phyloP scores from a whole-genome alignment of 139 green algal species.

The Chlamydomonas sp. region DNA sequence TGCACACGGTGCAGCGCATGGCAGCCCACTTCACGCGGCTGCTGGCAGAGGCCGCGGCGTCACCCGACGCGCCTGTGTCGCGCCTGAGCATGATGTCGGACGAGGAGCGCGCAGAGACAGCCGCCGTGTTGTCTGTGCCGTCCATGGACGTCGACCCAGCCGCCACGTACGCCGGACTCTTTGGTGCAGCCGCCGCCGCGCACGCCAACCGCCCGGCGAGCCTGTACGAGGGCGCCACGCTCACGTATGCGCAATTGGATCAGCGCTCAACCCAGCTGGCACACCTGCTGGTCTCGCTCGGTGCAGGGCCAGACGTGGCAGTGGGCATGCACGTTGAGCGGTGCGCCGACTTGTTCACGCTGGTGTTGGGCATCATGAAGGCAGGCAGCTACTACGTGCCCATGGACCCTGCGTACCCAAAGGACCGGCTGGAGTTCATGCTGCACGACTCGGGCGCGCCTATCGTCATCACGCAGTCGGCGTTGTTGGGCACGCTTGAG shows the following conservation, averaged over 20 bases:
- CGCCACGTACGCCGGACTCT: conserved; percentile 29
- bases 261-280: not conserved
- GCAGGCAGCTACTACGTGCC: not conserved
- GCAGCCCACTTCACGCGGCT: not conserved
- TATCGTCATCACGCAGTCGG: too few relatives aligned
- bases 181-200: conserved; percentile 22
- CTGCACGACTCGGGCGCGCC: too few relatives aligned
- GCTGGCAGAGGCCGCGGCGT: not conserved
- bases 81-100: too few relatives aligned
- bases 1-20: conserved; percentile 9
- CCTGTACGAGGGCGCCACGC: not conserved
- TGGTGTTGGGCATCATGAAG: too few relatives aligned
- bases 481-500: not conserved
- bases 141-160: not conserved
- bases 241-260: not conserved
- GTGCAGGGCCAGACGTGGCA: conserved; percentile 35
- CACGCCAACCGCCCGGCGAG: not conserved
- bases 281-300: not conserved
- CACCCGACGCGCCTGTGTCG: not conserved
- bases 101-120: too few relatives aligned
- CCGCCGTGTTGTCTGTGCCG: not conserved
- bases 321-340: too few relatives aligned
- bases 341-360: too few relatives aligned
- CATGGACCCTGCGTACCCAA: conserved; percentile 2
- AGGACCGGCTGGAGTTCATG: conserved; percentile 12